Conservation (phyloP, 306 rosid genomes). For the Dicorynia guianensis region DNA sequence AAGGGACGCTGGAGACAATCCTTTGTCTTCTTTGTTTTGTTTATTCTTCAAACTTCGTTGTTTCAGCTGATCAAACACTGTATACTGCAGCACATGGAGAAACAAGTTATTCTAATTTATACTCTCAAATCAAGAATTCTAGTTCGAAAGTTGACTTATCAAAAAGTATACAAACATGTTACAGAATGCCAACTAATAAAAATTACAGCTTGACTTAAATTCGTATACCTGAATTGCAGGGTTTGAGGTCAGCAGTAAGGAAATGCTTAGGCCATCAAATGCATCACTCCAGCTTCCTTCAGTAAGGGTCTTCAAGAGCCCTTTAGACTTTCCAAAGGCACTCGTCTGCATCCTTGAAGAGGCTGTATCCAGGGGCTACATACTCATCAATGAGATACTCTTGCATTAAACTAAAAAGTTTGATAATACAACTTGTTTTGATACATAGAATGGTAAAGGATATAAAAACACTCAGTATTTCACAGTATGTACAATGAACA, state of each 20-base stretch:
- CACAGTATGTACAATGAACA: slow-evolving; percentile 11
- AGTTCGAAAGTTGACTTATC: slow-evolving; percentile 18
- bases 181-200: slow-evolving; percentile 1
- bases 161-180: slow-evolving; percentile 8
- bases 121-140: slow-evolving; percentile 28
- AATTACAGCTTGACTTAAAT: slow-evolving; percentile 23
- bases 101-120: slow-evolving; percentile 38
- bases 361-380: slow-evolving; percentile 99
- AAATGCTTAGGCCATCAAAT: slow-evolving; percentile 93
- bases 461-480: background rate
- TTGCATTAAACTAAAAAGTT: slow-evolving; percentile 46
- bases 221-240: slow-evolving; percentile 89
- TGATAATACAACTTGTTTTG: slow-evolving; percentile 23
- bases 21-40: slow-evolving; percentile 45
- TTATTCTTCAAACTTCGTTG: slow-evolving; percentile 60
- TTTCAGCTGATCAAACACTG: slow-evolving; percentile 97
- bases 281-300: slow-evolving; percentile 95
- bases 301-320: slow-evolving; percentile 80
- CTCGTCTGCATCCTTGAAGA: slow-evolving; percentile 97
- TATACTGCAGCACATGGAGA: slow-evolving; percentile 63
- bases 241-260: slow-evolving; percentile 89
- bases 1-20: slow-evolving; percentile 68
- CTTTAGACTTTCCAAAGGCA: slow-evolving; percentile 93
- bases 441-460: slow-evolving; percentile 32
- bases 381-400: slow-evolving; percentile 46